Evolutionary conservation across 306 rosid species (phyloP).

Genomic region (Cucurbita maxima): DNA sequence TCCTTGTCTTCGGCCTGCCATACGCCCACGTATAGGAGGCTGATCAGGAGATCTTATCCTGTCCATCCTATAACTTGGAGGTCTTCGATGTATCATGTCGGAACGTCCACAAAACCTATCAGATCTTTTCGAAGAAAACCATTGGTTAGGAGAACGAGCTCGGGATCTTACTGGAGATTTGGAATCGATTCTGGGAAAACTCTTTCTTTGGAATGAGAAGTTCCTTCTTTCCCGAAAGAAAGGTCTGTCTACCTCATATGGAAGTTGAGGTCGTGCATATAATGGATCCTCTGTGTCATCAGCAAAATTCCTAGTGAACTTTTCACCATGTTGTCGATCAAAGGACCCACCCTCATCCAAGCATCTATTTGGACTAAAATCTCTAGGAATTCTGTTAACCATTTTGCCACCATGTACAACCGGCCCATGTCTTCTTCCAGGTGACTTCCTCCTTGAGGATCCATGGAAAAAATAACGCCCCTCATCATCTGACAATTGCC

Average conservation of each 20-base stretch:
- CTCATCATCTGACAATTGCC: constrained; percentile 47
- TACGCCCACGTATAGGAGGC: constrained; percentile 40
- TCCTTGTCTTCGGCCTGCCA: constrained; percentile 51
- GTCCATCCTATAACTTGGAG: constrained; percentile 57
- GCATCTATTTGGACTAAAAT: constrained; percentile 51
- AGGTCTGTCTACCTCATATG: constrained; percentile 42
- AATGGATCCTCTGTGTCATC: constrained; percentile 36
- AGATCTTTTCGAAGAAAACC: constrained; percentile 62
- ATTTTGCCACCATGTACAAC: constrained; percentile 26
- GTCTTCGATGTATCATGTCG: constrained; percentile 43
- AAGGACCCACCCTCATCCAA: constrained; percentile 40
- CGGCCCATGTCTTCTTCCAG: constrained; percentile 35
- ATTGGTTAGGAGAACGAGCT: constrained; percentile 64
- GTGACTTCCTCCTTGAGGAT: constrained; percentile 59
- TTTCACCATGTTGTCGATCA: constrained; percentile 46
- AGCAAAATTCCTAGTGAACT: constrained; percentile 43
- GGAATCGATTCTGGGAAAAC: constrained; percentile 39
- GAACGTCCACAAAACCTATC: constrained; percentile 66
- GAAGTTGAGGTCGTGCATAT: constrained; percentile 40
- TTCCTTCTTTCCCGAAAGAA: constrained; percentile 49
- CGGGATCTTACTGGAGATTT: constrained; percentile 68
- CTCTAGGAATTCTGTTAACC: constrained; percentile 47
- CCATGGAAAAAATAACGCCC: constrained; percentile 28
- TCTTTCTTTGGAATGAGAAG: constrained; percentile 55
- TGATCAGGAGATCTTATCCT: constrained; percentile 80